These are phyloP conservation scores for Xerocomellus intermedius DNA, from an alignment of 768 basidiomycete species.

Conservation along the genomic window DNA sequence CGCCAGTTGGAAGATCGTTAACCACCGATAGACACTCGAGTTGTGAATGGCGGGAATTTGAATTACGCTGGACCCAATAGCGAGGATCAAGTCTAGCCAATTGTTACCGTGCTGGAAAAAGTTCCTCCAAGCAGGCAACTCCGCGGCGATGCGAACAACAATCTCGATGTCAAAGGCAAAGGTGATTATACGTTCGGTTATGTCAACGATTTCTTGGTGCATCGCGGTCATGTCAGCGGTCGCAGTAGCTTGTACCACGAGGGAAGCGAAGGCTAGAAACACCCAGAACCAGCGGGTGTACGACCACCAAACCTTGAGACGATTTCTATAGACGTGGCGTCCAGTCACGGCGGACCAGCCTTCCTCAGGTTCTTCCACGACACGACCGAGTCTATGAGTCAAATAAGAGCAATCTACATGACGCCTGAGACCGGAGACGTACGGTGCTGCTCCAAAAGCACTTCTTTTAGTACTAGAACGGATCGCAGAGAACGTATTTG, in stretches of 20 bases:
- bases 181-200: conserved; percentile 74
- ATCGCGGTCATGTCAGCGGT: conserved; percentile 46
- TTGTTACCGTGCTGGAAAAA: conserved; percentile 68
- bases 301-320: conserved; percentile 53
- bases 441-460: conserved; percentile 78
- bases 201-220: conserved; percentile 53
- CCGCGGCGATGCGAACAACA: conserved; percentile 62
- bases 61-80: conserved; percentile 71
- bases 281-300: conserved; percentile 75
- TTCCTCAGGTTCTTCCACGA: conserved; percentile 60
- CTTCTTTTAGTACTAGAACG: conserved; percentile 82
- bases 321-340: conserved; percentile 45
- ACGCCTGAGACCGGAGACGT: conserved; percentile 1
- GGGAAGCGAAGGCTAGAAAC: conserved; percentile 64
- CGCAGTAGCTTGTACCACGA: conserved; percentile 70
- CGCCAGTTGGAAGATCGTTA: conserved; percentile 81
- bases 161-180: conserved; percentile 89
- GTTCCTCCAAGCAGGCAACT: conserved; percentile 78
- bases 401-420: not conserved
- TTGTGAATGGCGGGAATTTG: conserved; percentile 77
- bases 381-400: conserved; percentile 34
- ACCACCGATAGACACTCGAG: conserved; percentile 76
- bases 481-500: conserved; percentile 88
- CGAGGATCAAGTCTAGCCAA: conserved; percentile 73
- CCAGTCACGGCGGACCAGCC: conserved; percentile 53